Percentiles rank a stretch among this genome's conserved stretches.
Conservation (phyloP, 106 monocot genomes). For the Apostasia shenzhenica region DNA sequence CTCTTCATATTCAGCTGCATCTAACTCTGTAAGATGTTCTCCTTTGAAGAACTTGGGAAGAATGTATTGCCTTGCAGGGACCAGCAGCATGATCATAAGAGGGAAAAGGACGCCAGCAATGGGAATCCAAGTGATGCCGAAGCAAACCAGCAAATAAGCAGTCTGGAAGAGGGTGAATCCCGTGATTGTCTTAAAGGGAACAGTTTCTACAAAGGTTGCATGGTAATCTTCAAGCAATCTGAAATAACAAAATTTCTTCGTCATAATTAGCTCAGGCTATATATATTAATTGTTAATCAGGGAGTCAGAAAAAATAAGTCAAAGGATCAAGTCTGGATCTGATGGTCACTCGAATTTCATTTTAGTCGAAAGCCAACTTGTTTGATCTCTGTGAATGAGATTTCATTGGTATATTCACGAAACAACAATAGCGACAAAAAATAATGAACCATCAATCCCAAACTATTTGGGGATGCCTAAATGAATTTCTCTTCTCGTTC, state of each 20-base stretch:
- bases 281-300: not conserved
- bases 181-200: conserved; percentile 73
- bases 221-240: conserved; percentile 85
- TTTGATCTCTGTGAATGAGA: too few relatives aligned
- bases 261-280: not conserved
- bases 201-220: conserved; percentile 79
- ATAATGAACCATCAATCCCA: too few relatives aligned
- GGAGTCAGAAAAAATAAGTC: not conserved
- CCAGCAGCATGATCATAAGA: conserved; percentile 84
- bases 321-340: too few relatives aligned
- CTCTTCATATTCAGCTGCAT: conserved; percentile 87
- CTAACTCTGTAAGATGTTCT: conserved; percentile 62
- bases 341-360: too few relatives aligned
- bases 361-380: too few relatives aligned
- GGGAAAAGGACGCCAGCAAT: conserved; percentile 82
- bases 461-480: too few relatives aligned
- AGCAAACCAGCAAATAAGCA: conserved; percentile 53
- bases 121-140: conserved; percentile 81
- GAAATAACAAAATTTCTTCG: conserved; percentile 3
- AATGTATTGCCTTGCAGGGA: conserved; percentile 74
- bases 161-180: conserved; percentile 78
- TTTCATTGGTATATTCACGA: too few relatives aligned
- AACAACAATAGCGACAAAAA: too few relatives aligned
- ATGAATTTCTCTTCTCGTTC: too few relatives aligned
- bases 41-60: conserved; percentile 85